Percentiles rank a stretch among this genome's conserved stretches.
phyloP scores from a whole-genome alignment of 2,329 filamentous ascomycete species.

The Fusarium sp. region DNA sequence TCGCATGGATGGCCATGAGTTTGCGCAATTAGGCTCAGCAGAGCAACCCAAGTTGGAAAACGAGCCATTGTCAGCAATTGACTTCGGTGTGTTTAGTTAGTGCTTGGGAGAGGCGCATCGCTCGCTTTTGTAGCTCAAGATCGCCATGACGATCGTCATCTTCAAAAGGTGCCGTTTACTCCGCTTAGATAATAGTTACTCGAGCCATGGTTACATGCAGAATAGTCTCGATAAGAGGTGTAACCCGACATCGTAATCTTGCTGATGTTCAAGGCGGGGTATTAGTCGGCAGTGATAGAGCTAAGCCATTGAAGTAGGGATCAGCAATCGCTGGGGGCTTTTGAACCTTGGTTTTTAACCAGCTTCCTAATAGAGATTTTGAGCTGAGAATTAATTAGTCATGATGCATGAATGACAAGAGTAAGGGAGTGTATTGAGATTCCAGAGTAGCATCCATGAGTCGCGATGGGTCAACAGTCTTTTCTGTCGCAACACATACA shows the following conservation, averaged over 20 bases:
- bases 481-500: neutral
- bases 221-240: neutral
- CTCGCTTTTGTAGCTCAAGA: neutral
- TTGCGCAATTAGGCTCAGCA: constrained; percentile 11
- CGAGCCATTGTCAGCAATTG: neutral
- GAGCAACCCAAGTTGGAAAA: neutral
- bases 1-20: constrained; percentile 8
- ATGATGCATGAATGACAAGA: neutral
- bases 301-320: constrained; percentile 17
- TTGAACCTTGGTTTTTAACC: neutral
- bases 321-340: neutral
- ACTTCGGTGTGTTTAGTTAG: too few relatives aligned
- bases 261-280: constrained; percentile 7
- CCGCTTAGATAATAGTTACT: neutral
- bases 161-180: neutral
- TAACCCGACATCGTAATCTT: neutral
- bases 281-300: neutral
- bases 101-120: neutral
- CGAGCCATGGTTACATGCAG: neutral
- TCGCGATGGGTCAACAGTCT: neutral
- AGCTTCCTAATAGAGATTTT: constrained; percentile 22
- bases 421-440: neutral
- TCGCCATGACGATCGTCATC: neutral
- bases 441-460: neutral
- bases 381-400: neutral